A percentile compares a stretch with the other conserved stretches of the same genome.
Evolutionary conservation across 1,284 basidiomycete species (phyloP).

Genomic region (Mycena citricolor): DNA sequence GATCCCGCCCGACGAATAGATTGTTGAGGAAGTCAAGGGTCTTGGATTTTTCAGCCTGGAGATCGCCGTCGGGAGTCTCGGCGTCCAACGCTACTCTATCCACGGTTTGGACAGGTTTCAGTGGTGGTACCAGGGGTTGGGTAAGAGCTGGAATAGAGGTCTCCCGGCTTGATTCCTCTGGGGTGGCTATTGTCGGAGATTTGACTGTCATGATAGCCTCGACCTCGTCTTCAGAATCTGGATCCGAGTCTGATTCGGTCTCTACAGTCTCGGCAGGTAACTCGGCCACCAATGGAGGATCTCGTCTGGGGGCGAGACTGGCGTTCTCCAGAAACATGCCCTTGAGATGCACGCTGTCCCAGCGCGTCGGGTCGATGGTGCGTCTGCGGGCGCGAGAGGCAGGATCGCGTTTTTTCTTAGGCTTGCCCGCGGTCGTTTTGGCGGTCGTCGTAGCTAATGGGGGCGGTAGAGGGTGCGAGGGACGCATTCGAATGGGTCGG

Average conservation of each 20-base stretch:
- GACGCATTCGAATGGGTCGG: constrained; percentile 65
- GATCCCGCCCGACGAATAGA: constrained; percentile 46
- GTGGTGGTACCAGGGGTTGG: too few relatives aligned
- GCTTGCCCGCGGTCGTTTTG: constrained; percentile 26
- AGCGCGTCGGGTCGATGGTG: constrained; percentile 67
- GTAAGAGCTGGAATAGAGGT: too few relatives aligned
- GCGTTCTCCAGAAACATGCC: constrained; percentile 60
- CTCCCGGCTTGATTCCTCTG: background rate
- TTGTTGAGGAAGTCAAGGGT: constrained; percentile 50
- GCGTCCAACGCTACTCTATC: too few relatives aligned
- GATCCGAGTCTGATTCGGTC: constrained; percentile 5
- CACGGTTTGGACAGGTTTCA: too few relatives aligned
- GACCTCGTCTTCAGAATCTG: background rate
- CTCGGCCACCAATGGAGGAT: constrained; percentile 1
- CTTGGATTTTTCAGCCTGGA: constrained; percentile 46
- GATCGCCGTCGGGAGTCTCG: constrained; percentile 31
- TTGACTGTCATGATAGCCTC: background rate
- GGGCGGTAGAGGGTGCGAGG: constrained; percentile 55
- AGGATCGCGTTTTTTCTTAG: constrained; percentile 38
- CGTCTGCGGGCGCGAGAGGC: constrained; percentile 49
- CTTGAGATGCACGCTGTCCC: constrained; percentile 64
- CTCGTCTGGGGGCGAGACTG: constrained; percentile 1
- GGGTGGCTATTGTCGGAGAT: background rate
- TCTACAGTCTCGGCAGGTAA: background rate
- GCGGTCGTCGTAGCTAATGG: constrained; percentile 25